Percentiles rank a stretch among this genome's conserved stretches.
Evolutionary conservation across 441 rosid genomes (phyloP).

Genomic region (Euphorbia celastroides): DNA sequence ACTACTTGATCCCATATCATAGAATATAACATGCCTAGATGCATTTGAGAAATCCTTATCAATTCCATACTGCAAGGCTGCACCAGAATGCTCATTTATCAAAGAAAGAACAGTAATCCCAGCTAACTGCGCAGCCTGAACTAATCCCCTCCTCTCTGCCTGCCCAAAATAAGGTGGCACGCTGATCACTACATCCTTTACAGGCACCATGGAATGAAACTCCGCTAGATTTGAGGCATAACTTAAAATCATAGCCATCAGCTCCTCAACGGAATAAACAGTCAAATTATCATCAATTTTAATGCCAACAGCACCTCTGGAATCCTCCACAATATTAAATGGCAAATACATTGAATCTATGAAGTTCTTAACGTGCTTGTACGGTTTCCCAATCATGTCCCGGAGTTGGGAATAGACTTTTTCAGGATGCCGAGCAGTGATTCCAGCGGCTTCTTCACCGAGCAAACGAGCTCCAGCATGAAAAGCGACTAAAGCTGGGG

Average conservation of each 20-base stretch:
- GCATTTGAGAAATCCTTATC: conserved; percentile 86
- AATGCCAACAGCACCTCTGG: conserved; percentile 63
- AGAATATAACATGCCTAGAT: conserved; percentile 79
- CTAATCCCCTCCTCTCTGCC: conserved; percentile 81
- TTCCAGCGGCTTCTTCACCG: conserved; percentile 92
- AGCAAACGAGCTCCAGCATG: conserved; percentile 66
- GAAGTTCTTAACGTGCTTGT: conserved; percentile 43
- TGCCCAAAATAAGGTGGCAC: conserved; percentile 96
- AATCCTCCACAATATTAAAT: conserved; percentile 59
- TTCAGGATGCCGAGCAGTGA: conserved; percentile 77
- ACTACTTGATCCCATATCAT: conserved; percentile 90
- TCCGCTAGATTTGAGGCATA: conserved; percentile 68
- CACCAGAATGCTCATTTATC: conserved; percentile 85
- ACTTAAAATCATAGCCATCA: conserved; percentile 75
- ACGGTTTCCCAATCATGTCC: conserved; percentile 81
- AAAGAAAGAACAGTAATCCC: conserved; percentile 61
- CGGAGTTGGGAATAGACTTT: conserved; percentile 73
- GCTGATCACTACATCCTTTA: conserved; percentile 67
- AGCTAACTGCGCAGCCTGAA: conserved; percentile 83
- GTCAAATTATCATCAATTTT: conserved; percentile 44
- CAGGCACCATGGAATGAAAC: conserved; percentile 59
- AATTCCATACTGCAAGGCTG: conserved; percentile 96
- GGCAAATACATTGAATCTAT: conserved; percentile 70
- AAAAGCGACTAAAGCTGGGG: conserved; percentile 82
- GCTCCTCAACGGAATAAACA: conserved; percentile 71